Conservation (phyloP, 2,329 filamentous ascomycete species). For the Aspergillus thermomutatus region DNA sequence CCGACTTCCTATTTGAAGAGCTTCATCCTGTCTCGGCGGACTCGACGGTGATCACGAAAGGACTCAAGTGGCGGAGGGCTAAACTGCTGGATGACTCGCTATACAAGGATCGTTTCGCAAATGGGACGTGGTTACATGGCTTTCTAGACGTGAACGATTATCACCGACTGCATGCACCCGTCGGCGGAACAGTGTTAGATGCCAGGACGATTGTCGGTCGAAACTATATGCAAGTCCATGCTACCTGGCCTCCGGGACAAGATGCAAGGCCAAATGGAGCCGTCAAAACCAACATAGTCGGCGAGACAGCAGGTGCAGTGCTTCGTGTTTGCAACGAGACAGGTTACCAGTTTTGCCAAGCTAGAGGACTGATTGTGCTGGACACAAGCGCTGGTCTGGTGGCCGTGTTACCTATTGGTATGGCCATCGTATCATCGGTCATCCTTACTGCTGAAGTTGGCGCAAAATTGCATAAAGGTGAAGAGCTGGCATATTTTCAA, state of each 20-base stretch:
- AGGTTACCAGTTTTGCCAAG: slow-evolving; percentile 43
- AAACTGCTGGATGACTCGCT: no score
- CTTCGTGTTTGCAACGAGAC: slow-evolving; percentile 32
- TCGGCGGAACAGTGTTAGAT: slow-evolving; percentile 3
- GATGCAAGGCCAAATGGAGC: not conserved
- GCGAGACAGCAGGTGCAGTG: not conserved
- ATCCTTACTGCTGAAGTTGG: slow-evolving; percentile 24
- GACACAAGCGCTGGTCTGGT: slow-evolving; percentile 30
- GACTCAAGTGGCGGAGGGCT: no score
- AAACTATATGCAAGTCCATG: slow-evolving; percentile 2
- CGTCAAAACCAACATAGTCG: not conserved
- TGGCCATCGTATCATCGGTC: slow-evolving; percentile 45
- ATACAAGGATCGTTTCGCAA: not conserved
- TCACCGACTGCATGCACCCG: slow-evolving; percentile 8
- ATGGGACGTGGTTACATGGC: slow-evolving; percentile 5
- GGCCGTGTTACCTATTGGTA: slow-evolving; percentile 44
- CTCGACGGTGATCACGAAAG: no score
- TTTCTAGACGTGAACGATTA: slow-evolving; percentile 9
- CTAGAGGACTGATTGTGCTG: slow-evolving; percentile 37
- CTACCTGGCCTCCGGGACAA: no score
- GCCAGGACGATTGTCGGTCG: slow-evolving; percentile 1
- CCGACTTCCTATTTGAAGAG: no score
- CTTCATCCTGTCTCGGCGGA: no score
- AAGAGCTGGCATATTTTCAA: slow-evolving; percentile 44
- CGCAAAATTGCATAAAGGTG: slow-evolving; percentile 35